A percentile compares a stretch with the other conserved stretches of the same genome.
Conservation (phyloP, 257 asterid species). For the Nicotiana obtusifolia region DNA sequence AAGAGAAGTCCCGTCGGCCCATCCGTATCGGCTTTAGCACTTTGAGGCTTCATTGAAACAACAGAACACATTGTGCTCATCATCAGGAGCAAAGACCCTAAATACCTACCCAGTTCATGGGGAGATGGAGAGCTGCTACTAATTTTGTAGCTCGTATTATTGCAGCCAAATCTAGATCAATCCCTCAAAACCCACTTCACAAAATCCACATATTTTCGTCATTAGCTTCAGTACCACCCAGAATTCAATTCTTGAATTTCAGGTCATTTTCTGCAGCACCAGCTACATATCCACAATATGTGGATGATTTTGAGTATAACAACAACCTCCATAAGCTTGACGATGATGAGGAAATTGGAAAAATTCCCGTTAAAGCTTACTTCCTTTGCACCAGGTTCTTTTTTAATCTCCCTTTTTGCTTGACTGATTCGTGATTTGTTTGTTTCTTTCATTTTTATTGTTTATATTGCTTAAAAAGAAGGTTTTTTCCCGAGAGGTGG, state of each 20-base stretch:
- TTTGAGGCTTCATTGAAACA: background rate
- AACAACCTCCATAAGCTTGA: slow-evolving; percentile 19
- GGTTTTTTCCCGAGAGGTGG: background rate
- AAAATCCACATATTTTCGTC: slow-evolving; percentile 19
- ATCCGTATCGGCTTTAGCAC: too few species aligned
- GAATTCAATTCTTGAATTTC: slow-evolving; percentile 25
- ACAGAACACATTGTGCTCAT: background rate
- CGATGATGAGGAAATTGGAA: slow-evolving; percentile 47
- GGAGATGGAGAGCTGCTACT: slow-evolving; percentile 83
- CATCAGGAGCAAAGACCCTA: background rate
- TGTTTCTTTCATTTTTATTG: background rate
- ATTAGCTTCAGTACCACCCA: slow-evolving; percentile 23
- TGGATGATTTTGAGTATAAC: slow-evolving; percentile 48
- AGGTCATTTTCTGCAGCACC: slow-evolving; percentile 72
- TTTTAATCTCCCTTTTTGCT: background rate
- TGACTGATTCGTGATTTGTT: background rate
- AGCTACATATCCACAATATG: slow-evolving; percentile 34
- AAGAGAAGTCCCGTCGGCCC: too few species aligned
- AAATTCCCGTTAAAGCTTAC: slow-evolving; percentile 73
- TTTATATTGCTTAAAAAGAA: background rate
- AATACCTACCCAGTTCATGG: slow-evolving; percentile 56
- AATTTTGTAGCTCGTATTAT: slow-evolving; percentile 36
- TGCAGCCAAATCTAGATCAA: slow-evolving; percentile 28
- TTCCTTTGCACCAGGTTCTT: slow-evolving; percentile 87
- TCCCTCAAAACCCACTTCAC: slow-evolving; percentile 17